Base-by-base conservation (phyloP, 495 filamentous ascomycete species). In the Aspergillus bridgeri region DNA sequence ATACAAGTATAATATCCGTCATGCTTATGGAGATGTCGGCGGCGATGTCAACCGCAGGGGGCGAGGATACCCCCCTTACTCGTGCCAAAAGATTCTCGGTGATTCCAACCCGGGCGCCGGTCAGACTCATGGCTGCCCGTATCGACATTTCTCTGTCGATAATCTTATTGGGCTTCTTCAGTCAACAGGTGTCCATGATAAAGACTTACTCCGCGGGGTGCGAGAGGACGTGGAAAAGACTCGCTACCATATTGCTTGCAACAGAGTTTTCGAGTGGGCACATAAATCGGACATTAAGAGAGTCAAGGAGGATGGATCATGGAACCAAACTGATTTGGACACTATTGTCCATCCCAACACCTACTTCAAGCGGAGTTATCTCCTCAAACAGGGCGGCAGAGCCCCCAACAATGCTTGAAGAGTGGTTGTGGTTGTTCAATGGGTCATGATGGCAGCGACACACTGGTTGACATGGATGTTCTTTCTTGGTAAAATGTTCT, bases 321-420 rank as follows among this genome's bases (percentile, higher is more conserved):
- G 90, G 90, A 82, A 83, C 25, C 79, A 86, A n/a, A 79, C 83
- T 5, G 88, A 95, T 66, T 79, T 95, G 33, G 94, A 97, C 74
- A 98, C 92, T 2, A 97, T 99, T 62, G 87, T 96, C 19, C 95
- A 99, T 70, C 95, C 95, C 9, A 99, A 99, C 71, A 91, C 91
- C 54, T 99, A 97, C 72, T 98, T 98, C 73, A 93, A 94, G 79
- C 82, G 92, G 59, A 93, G 90, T 66, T 98, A 89, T 71, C 63
- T 95, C 63, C 72, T 98, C 48, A 96, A 90, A 81, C 86, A 91
- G 44, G 60, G 70, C 44, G 64, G 66, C 13, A 75, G 73, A 45
- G 59, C 73, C 19, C 62, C 70, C 27, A 66, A 57, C 53, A 72
- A 69, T 51, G 54, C 62, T 48, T 70, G 53, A 66, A 29, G 11